phyloP scores from a whole-genome alignment of 164 flowering plant species.

The Taxillus chinensis region DNA sequence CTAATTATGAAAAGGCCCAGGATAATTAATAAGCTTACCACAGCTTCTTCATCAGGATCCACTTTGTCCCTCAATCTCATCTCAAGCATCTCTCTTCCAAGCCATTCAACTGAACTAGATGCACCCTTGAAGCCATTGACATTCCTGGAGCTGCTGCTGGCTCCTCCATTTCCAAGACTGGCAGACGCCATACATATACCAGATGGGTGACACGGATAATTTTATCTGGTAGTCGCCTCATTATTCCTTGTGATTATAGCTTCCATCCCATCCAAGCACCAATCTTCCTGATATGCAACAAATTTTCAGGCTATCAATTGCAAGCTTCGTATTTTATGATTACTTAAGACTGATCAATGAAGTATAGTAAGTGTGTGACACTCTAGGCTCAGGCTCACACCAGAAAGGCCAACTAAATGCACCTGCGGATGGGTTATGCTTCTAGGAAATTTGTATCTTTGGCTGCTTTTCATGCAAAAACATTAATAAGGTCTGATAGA shows the following conservation, averaged over 20 bases:
- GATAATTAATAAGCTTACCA: slow-evolving; percentile 19
- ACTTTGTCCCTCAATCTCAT: slow-evolving; percentile 74
- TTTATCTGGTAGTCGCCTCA: slow-evolving; percentile 14
- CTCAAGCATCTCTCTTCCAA: slow-evolving; percentile 84
- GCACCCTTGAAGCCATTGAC: slow-evolving; percentile 56
- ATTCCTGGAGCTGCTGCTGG: slow-evolving; percentile 65
- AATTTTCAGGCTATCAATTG: neutral
- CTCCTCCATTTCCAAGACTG: slow-evolving; percentile 69
- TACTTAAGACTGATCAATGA: too few relatives aligned
- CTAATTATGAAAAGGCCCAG: neutral
- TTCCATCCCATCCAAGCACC: slow-evolving; percentile 23
- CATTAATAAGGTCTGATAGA: too few relatives aligned
- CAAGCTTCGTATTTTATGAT: too few relatives aligned
- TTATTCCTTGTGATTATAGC: slow-evolving; percentile 6
- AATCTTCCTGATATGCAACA: slow-evolving; percentile 22
- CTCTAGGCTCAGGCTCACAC: too few relatives aligned
- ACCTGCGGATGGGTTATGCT: too few relatives aligned
- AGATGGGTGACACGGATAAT: slow-evolving; percentile 8
- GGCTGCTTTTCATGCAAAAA: too few relatives aligned
- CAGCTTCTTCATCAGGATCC: slow-evolving; percentile 71
- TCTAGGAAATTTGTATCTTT: too few relatives aligned
- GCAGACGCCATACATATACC: slow-evolving; percentile 54
- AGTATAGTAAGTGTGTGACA: too few relatives aligned
- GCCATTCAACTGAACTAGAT: slow-evolving; percentile 86
- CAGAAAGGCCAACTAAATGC: too few relatives aligned